These are phyloP conservation scores for Simplicillium sp. DNA, from an alignment of 2,329 filamentous ascomycete genomes.

Conservation along the genomic window DNA sequence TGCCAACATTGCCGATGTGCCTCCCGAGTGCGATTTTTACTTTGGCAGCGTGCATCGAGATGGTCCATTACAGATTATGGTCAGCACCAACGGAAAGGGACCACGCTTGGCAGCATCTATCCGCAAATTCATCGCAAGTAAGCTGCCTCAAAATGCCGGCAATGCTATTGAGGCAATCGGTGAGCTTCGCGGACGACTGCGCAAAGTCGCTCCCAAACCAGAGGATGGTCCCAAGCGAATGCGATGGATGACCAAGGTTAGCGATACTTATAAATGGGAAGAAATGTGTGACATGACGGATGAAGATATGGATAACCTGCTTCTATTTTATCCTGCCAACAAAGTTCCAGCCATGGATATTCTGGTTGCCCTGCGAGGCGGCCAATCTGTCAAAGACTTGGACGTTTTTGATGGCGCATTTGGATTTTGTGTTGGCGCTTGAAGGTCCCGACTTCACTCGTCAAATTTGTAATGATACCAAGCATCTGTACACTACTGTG, in stretches of 20 bases:
- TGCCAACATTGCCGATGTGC: slow-evolving; percentile 95
- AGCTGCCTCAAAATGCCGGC: slow-evolving; percentile 70
- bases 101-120: slow-evolving; percentile 85
- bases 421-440: slow-evolving; percentile 43
- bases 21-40: slow-evolving; percentile 96
- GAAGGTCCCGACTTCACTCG: background rate
- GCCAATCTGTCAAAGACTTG: slow-evolving; percentile 31
- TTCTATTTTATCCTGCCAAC: slow-evolving; percentile 58
- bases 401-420: slow-evolving; percentile 51
- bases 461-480: too few relatives aligned
- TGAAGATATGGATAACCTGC: slow-evolving; percentile 73
- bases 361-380: slow-evolving; percentile 43
- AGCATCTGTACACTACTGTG: too few relatives aligned
- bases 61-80: slow-evolving; percentile 95
- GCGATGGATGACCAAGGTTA: slow-evolving; percentile 91
- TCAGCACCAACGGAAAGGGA: slow-evolving; percentile 95
- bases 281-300: slow-evolving; percentile 77
- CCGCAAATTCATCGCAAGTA: slow-evolving; percentile 67
- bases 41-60: slow-evolving; percentile 95
- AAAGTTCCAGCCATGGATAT: slow-evolving; percentile 47
- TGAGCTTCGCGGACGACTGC: slow-evolving; percentile 65
- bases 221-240: slow-evolving; percentile 80
- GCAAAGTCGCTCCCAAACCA: slow-evolving; percentile 61
- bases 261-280: slow-evolving; percentile 76
- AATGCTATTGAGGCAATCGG: slow-evolving; percentile 82